Evolutionary conservation across 1,139 yeast genomes (phyloP), one percentile per base, ranked within the genome.

Genomic region (Geotrichum bryndzae): DNA sequence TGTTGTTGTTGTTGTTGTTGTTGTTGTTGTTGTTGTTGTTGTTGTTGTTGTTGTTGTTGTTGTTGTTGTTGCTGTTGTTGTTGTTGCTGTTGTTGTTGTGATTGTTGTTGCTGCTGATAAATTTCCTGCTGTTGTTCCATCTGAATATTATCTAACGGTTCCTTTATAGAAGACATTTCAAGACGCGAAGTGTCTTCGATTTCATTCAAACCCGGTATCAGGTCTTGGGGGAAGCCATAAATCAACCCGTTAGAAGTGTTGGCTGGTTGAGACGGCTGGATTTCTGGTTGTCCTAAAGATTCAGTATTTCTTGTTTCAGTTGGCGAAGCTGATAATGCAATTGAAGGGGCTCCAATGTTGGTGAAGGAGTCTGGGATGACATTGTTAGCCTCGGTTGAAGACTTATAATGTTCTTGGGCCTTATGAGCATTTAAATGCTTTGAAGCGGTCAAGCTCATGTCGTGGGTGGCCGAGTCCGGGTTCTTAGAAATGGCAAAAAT

Each of bases 151-250:
- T 38, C 45, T 38, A 38, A 13, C 45, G 45, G 45, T n/a, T 38
- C 13, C 18, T 6, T 38, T n/a, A 38, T 38, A 11, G 29, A 50
- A 50, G 31, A 25, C 31, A 27, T 23, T 27, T 11, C 29, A 13
- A 50, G 31, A 11, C 18, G 7, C 7, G 31, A 50, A 13, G 29
- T 50, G 6, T 25, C 52, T 15, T 25, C 52, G 25, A 13, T 48
- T n/a, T 48, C 52, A 48, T 25, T 48, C 15, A 48, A n/a, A n/a
- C 3, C 10, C 18, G 56, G 41, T 13, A 58, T 53, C 45, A 58
- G 51, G 22, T 58, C 61, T 23, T 53, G 57, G 10, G 61, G 61
- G 35, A 58, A 53, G 29, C 57, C 57, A 13, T 46, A 31, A 3
- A 53, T 35, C 22, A 58, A 53, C 15, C 61, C 61, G 18, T 23